A percentile compares a stretch with the other conserved stretches of the same genome.
Evolutionary conservation across 2,329 filamentous ascomycete genomes (phyloP).

Genomic region (Aspergillus cejpii): DNA sequence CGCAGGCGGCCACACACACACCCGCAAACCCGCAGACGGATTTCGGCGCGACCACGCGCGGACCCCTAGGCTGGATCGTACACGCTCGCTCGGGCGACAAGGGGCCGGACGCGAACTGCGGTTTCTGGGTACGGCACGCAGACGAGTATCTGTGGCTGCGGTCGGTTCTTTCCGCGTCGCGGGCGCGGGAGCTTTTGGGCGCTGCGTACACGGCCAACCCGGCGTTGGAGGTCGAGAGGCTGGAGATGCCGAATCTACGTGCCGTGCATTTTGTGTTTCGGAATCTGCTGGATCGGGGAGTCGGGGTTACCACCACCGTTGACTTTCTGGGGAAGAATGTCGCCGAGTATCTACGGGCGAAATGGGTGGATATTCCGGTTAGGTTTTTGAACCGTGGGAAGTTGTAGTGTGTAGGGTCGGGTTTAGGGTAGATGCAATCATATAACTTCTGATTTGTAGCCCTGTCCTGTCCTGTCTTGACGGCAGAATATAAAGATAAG

Average conservation of each 20-base stretch:
- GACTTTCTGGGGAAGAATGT: conserved; percentile 38
- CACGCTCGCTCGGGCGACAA: conserved; percentile 42
- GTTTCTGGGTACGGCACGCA: conserved; percentile 39
- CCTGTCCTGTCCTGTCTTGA: too few species aligned
- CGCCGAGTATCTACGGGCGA: conserved; percentile 31
- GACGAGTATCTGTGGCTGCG: conserved; percentile 44
- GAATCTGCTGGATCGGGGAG: conserved; percentile 33
- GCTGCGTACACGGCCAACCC: conserved; percentile 17
- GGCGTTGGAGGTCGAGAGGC: conserved; percentile 36
- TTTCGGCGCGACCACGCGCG: conserved; percentile 21
- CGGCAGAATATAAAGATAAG: too few species aligned
- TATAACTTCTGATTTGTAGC: too few species aligned
- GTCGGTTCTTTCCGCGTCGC: conserved; percentile 17
- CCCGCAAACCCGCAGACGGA: conserved; percentile 4
- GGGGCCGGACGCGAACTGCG: conserved; percentile 42
- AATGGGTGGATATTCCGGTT: conserved; percentile 30
- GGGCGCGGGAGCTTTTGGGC: conserved; percentile 19
- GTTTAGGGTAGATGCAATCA: too few species aligned
- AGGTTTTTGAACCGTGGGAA: conserved; percentile 25
- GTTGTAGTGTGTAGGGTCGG: conserved; percentile 15
- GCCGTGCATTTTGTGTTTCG: conserved; percentile 36
- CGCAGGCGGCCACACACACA: conserved; percentile 10
- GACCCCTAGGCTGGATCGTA: conserved; percentile 31
- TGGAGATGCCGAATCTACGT: conserved; percentile 41
- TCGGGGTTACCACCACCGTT: conserved; percentile 27